Evolutionary conservation across 2,329 filamentous ascomycete species (phyloP).

Genomic region (Aulographum hederae): DNA sequence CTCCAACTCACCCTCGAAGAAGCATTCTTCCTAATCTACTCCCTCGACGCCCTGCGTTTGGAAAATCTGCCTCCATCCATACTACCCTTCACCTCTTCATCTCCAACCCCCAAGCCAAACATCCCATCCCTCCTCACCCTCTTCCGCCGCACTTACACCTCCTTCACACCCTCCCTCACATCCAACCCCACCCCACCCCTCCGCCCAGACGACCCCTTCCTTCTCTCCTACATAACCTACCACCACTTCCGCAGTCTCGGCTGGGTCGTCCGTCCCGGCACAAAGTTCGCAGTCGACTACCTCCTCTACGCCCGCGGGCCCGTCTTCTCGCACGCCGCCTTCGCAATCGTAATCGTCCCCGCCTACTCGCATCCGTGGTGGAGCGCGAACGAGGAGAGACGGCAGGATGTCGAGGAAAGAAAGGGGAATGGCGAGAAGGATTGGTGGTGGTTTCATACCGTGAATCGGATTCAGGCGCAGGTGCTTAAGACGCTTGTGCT

Average conservation of each 20-base stretch:
- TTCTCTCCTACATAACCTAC: constrained; percentile 76
- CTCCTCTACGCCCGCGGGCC: constrained; percentile 87
- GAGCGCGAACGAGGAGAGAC: constrained; percentile 31
- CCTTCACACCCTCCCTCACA: constrained; percentile 37
- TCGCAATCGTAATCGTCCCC: constrained; percentile 69
- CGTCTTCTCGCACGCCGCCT: constrained; percentile 89
- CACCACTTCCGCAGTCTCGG: constrained; percentile 92
- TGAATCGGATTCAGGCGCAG: constrained; percentile 77
- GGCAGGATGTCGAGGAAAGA: constrained; percentile 16
- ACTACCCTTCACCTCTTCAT: constrained; percentile 12
- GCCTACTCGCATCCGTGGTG: constrained; percentile 41
- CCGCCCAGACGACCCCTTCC: constrained; percentile 63
- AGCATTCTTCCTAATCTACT: constrained; percentile 76
- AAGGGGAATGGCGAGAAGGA: constrained; percentile 14
- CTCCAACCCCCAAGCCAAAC: too few species aligned
- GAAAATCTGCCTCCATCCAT: too few species aligned
- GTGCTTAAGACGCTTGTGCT: constrained; percentile 81
- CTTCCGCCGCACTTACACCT: constrained; percentile 52
- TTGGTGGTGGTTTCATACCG: constrained; percentile 76
- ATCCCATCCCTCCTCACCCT: constrained; percentile 28
- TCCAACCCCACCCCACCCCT: constrained; percentile 27
- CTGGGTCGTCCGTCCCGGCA: constrained; percentile 81
- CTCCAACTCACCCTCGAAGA: constrained; percentile 85
- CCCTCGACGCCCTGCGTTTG: constrained; percentile 55
- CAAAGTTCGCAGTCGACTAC: constrained; percentile 92